Evolutionary conservation across 306 rosid species (phyloP), one percentile per base, ranked within the genome.

Genomic region (Canavalia gladiata): DNA sequence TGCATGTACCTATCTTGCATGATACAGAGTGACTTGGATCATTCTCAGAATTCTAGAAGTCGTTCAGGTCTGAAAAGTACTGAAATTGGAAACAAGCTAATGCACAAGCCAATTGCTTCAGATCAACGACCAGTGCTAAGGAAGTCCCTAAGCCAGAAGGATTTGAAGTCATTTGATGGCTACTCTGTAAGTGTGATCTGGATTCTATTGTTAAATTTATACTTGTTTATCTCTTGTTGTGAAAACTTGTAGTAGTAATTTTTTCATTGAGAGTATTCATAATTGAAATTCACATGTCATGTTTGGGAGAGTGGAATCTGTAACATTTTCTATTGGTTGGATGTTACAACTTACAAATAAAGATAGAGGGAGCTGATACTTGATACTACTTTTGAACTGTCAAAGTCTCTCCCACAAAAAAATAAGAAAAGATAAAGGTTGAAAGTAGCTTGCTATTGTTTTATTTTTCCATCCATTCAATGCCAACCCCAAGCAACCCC

Each of bases 1-100:
- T 70, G 70, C 56, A 25, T 80, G 72, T 7, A 28, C 57, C 35
- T 80, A 6, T 83, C 25, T 59, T 86, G 60, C 71, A 13, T 81
- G 82, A 76, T 57, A 77, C 97, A 96, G 99, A 94, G 95, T 78
- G 99, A 96, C 80, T 78, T 82, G 71, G 97, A 96, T 52, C 94
- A 72, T 77, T 87, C 91, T 72, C 91, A 77, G 83, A 88, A 81
- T 62, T 86, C 88, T 71, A 84, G 79, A 70, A 82, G 79, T 75
- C 79, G 78, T 18, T 68, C 68, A 76, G 90, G 86, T 84, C 55
- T 58, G 46, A 92, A 82, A 88, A 87, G 82, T 84, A 76, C 68
- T 39, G 85, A 84, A 49, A 42, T 45, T 31, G 89, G 88, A 78
- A 90, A 77, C 85, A 84, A 81, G 67, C 87, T 78, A 80, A 63